Evolutionary conservation across 1,139 yeast species (phyloP).

Genomic region (Meyerozyma guilliermondii): DNA sequence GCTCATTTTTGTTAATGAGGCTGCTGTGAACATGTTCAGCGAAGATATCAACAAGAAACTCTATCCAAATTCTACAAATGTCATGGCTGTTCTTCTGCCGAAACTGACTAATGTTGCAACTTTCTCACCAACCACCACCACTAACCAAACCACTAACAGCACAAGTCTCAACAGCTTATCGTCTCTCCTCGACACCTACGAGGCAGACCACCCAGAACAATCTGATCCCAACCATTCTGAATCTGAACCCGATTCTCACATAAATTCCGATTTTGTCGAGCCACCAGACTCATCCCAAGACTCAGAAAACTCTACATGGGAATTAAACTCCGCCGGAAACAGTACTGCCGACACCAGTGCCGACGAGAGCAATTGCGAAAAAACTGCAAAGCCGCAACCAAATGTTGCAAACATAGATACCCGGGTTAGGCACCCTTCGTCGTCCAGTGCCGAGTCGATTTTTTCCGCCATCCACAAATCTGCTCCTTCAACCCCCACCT

Average conservation of each 20-base stretch:
- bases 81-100: not conserved
- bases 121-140: too few relatives aligned
- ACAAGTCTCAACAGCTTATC: not conserved
- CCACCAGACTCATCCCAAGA: not conserved
- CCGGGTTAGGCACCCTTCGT: not conserved
- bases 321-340: not conserved
- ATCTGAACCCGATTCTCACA: not conserved
- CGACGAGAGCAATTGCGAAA: not conserved
- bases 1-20: not conserved
- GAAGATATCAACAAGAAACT: conserved; percentile 2
- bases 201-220: not conserved
- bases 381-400: not conserved
- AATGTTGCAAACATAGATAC: not conserved
- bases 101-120: not conserved
- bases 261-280: not conserved
- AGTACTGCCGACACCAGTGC: conserved; percentile 2
- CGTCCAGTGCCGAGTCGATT: conserved; percentile 1
- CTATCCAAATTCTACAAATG: conserved; percentile 1
- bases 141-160: not conserved
- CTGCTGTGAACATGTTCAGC: conserved; percentile 1
- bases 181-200: conserved; percentile 2
- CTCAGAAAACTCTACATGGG: not conserved
- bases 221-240: not conserved
- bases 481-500: conserved; percentile 1
- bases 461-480: conserved; percentile 1